Evolutionary conservation across 2,329 filamentous ascomycete genomes (phyloP), one percentile per base, ranked within the genome.

Genomic region (Phaeophleospora eucalypticola): DNA sequence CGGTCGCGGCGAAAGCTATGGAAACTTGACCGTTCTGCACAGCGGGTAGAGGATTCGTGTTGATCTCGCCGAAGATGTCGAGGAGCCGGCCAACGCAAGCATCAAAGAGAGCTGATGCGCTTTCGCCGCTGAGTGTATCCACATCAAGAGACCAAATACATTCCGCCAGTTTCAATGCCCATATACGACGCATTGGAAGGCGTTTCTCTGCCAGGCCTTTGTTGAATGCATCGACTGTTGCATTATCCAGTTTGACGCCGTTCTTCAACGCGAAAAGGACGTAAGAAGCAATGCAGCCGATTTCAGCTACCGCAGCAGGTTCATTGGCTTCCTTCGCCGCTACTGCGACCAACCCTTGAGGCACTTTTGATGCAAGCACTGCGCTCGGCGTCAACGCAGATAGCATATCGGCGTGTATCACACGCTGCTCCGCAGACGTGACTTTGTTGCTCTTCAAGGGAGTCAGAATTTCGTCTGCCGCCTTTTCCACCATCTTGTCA

Each of bases 181-280:
- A 98, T 17, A 88, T 71, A 52, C 84, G 87, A 20, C 87, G 83
- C 43, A 87, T 80, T 4, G 83, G 77, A 2, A 86, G 72, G 59
- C 89, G 88, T 69, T 97, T 98, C 56, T 98, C 93, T 6, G 77
- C 75, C 36, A 94, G 75, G 1, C 91, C 93, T 68, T 95, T 97
- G 20, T 78, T 70, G 57, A 94, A 84, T 1, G 81, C 76, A 60
- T 91, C 88, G 1, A 82, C 66, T 2, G 85, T 76, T 3, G 81
- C 65, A 57, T 86, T 86, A 9, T 86, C 81, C 14, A 89, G 63
- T 29, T 82, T 75, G 1, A 75, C 67, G 18, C 74, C 78, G 20
- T 80, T 74, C n/a, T 76, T 68, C 14, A 96, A 64, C 32, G 86
- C 73, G 60, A 78, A 80, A 9, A 72, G 70, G 27, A 85, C 70